phyloP scores from a whole-genome alignment of 768 basidiomycete genomes.

The Leucosporidium creatinivorum region DNA sequence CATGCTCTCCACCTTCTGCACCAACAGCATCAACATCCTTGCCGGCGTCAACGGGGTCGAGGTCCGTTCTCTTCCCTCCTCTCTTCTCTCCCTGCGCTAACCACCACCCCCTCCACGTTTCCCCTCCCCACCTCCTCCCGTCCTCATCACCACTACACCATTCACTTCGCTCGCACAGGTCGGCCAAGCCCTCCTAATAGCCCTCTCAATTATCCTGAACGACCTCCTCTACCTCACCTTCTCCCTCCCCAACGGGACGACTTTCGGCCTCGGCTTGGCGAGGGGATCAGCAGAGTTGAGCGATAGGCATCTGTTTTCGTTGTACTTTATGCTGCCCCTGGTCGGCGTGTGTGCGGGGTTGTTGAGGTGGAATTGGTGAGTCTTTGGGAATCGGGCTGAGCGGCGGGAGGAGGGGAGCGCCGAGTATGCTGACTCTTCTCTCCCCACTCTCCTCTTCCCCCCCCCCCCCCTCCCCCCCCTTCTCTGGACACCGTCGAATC shows the following conservation, averaged over 20 bases:
- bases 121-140: background rate
- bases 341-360: slow-evolving; percentile 84
- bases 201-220: slow-evolving; percentile 79
- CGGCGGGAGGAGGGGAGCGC: background rate
- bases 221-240: slow-evolving; percentile 88
- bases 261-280: slow-evolving; percentile 58
- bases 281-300: slow-evolving; percentile 79
- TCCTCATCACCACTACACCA: too few relatives aligned
- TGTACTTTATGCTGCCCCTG: slow-evolving; percentile 95
- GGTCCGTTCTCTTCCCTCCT: slow-evolving; percentile 28
- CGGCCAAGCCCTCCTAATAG: slow-evolving; percentile 84
- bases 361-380: slow-evolving; percentile 88
- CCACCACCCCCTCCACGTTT: background rate
- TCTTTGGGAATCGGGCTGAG: background rate
- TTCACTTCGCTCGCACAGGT: too few relatives aligned
- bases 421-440: background rate
- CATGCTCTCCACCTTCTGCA: slow-evolving; percentile 87
- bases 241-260: slow-evolving; percentile 52
- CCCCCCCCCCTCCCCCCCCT: background rate
- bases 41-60: slow-evolving; percentile 97
- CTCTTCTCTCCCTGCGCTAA: background rate
- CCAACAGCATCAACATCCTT: slow-evolving; percentile 97
- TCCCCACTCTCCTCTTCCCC: background rate
- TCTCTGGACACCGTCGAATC: too few relatives aligned
- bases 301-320: slow-evolving; percentile 85